Evolutionary conservation across 768 basidiomycete genomes (phyloP), one percentile per base, ranked within the genome.

Genomic region (Coprinopsis sp.): DNA sequence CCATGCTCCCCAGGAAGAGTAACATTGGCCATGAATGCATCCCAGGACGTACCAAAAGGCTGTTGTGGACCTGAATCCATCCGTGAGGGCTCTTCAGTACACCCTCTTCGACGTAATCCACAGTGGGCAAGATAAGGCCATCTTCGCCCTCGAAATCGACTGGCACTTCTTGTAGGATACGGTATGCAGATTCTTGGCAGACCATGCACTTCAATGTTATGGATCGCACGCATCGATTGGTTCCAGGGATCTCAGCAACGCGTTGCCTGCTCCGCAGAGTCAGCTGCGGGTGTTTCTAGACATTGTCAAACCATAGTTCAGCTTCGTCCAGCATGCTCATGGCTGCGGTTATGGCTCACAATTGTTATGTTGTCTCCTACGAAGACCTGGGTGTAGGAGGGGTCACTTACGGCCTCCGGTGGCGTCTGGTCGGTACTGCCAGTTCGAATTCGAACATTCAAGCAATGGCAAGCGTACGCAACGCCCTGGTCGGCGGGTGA

Each of bases 61-160:
- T 69, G 44, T 72, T 73, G 56, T 82, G 72, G 16, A 89, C 75
- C 55, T 89, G 81, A 50, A 91, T 74, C 85, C 84, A 88, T 10
- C 87, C 88, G 44, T 60, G 78, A 27, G 70, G 63, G 53, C 81
- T 84, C 63, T 78, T 79, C 64, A 90, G 69, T 41, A 79, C 67
- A 57, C 87, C 84, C 40, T 77, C 74, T 65, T 90, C 87, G 5
- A 79, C 80, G 84, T 85, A 89, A 36, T 87, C 84, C 43, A 83
- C 79, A 1, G 78, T 78, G 13, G 87, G 85, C 39, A 87, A 65
- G 13, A 88, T 64, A 3, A 81, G 77, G 6, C 83, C 81, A 44
- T 83, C 82, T 39, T 74, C 74, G 12, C 71, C 70, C 49, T 84
- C 81, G 6, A 79, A 62, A 44, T 83, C 82, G 38, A 67, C 63